Base-by-base conservation (phyloP, 768 basidiomycete species). In the Tulasnella sp. region DNA sequence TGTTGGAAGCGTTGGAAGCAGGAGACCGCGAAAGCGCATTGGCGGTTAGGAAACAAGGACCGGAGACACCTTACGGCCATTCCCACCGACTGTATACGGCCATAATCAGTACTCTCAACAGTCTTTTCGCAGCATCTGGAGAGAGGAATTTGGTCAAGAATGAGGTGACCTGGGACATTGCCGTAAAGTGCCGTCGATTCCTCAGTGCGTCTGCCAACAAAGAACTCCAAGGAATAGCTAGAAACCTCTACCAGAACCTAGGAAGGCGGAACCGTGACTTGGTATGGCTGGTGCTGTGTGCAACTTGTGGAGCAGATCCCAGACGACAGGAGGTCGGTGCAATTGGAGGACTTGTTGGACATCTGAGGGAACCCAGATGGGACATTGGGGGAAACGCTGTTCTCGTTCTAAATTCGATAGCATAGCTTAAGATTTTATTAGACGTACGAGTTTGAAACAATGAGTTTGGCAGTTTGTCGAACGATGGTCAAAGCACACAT, bases 61-160 rank as follows among this genome's bases (percentile, higher is more conserved):
- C 42, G 38, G 31, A 38, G 22, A 89, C 90, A 11, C 88, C 89
- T 6, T 94, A 93, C 81, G 92, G 93, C 0, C 88, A 91, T 78
- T 93, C 92, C 0, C 93, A 96, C 83, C 86, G 93, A 38, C 81
- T 95, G 42, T 91, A 96, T 82, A 86, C 83, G 71, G 92, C 93
- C 0, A 91, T 95, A 87, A 86, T 87, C 0, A 88, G 88, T 8
- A 88, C 91, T 8, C 86, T 89, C 31, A 84, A 84, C 69, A 86
- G 88, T 9, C 80, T 80, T 54, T 92, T 97, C 2, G 89, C 90
- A 77, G 36, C 38, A 4, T n/a, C 31, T 19, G 31, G 19, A 11
- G 34, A 25, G 5, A 5, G 37, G n/a, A 15, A 31, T 15, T 42
- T 67, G 75, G 86, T 90, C 45, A 89, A 89, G 77, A 93, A 96